Evolutionary conservation across 257 asterid genomes (phyloP), one percentile per base, ranked within the genome.

Genomic region (Solanum sitiens): DNA sequence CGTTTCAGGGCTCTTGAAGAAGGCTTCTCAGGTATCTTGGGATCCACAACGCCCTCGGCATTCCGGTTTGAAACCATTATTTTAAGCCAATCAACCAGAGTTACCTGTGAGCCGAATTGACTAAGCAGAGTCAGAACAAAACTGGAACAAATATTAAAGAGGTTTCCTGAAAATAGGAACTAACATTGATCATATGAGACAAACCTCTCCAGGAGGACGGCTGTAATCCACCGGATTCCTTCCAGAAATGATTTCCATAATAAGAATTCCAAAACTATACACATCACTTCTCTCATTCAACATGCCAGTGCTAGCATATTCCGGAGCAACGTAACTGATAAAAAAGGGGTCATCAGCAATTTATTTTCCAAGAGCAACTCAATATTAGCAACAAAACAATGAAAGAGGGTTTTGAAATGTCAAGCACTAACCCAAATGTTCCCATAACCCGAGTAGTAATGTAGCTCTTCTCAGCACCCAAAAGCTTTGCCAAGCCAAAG

Each of bases 391-490:
- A 21, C 61, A 13, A 14, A 61, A 23, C 44, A 83, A 79, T 8
- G 25, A 35, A 83, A 73, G 61, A 70, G 20, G 39, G 11, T 4
- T 14, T 21, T 21, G 84, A 50, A 85, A 20, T 47, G 37, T 71
- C 59, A 32, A 91, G 92, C 87, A 92, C 96, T 80, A 83, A 96
- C 99, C 99, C 99, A 50, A 96, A 96, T 18, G 99, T 96, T 44
- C 99, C 99, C 99, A 96, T 96, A 74, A 96, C 99, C 15, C 99
- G 95, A 4, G 99, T 96, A 37, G 98, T 96, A 87, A 95, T 90
- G 88, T 93, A 93, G 84, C 96, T 95, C 92, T 70, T 93, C 87
- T 96, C 99, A 21, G 99, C 94, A 39, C 98, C 98, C 75, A 96
- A 90, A 82, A 95, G 95, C 94, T 95, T 94, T 4, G 98, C 99